Evolutionary conservation across 2,329 filamentous ascomycete genomes (phyloP), one percentile per base, ranked within the genome.

Genomic region (Arthrinium puccinioides): DNA sequence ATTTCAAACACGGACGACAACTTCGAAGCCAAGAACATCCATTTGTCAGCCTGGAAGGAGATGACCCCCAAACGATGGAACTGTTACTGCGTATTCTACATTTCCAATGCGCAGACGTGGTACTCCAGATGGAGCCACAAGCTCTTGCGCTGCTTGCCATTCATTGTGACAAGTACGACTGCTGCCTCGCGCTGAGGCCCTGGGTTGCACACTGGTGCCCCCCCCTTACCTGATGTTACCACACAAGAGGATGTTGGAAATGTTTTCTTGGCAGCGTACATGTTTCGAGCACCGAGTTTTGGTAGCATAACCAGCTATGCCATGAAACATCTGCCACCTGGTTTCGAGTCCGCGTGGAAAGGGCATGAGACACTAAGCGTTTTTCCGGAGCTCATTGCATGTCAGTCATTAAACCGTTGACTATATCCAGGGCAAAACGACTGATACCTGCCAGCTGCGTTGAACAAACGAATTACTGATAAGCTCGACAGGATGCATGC

Each of bases 91-190:
- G 30, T 21, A 18, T 21, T 9, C 19, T 32, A n/a, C 30, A 32
- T 14, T 20, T 20, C 30, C 10, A 21, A 14, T 18, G 30, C 30
- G 16, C 30, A 14, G 19, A 32, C 19, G 20, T 32, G 16, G 10
- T 20, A 21, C 30, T 32, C 14, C 20, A 8, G 6, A 32, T 32
- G 20, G 16, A 21, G 9, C 30, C 30, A 9, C 5, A 14, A 20
- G 11, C 20, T 9, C 30, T 32, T 8, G 30, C 30, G 9, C 18
- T 10, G 16, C n/a, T 32, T 19, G 30, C 30, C 20, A 32, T 32
- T 4, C 30, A 32, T 21, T 20, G 30, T n/a, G 30, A 32, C 30
- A 32, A 32, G 30, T 32, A 32, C 20, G 30, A 32, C 16, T 32
- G 30, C 30, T 20, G 30, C 16, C 9, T 32, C 18, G 18, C 18